Conservation (phyloP, 768 basidiomycete species). For the Pleurotus tuoliensis region DNA sequence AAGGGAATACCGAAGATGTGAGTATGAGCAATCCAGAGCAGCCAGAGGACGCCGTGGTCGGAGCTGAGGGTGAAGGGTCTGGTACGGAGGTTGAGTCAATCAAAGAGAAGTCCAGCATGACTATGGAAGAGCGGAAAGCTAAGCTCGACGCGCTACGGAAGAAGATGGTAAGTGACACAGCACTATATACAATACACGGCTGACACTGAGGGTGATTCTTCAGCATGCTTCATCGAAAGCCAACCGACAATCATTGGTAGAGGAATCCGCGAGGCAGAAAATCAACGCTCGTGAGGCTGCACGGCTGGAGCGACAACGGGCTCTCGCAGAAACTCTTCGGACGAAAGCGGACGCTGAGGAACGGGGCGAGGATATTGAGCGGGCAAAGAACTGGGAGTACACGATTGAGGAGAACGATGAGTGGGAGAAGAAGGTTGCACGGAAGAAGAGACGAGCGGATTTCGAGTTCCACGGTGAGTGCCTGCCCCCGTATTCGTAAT, state of each 20-base stretch:
- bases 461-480: conserved; percentile 87
- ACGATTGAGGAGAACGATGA: conserved; percentile 93
- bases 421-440: conserved; percentile 89
- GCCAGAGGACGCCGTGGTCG: conserved; percentile 1
- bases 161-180: conserved; percentile 63
- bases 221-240: conserved; percentile 76
- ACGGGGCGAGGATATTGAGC: conserved; percentile 85
- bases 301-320: conserved; percentile 84
- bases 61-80: conserved; percentile 20
- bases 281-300: conserved; percentile 75
- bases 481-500: neutral
- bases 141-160: conserved; percentile 74
- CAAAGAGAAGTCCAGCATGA: conserved; percentile 25
- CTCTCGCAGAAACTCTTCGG: conserved; percentile 83
- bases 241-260: conserved; percentile 82
- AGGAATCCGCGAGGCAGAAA: conserved; percentile 79
- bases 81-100: conserved; percentile 14
- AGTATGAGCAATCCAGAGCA: neutral
- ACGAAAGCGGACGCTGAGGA: conserved; percentile 87
- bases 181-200: neutral
- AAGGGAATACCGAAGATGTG: neutral
- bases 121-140: conserved; percentile 70
- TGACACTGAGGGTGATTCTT: neutral
- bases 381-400: conserved; percentile 93
- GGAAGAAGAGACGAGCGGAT: conserved; percentile 82